Base-by-base conservation (phyloP, 805 yeast genomes). In the Teunomyces stri region DNA sequence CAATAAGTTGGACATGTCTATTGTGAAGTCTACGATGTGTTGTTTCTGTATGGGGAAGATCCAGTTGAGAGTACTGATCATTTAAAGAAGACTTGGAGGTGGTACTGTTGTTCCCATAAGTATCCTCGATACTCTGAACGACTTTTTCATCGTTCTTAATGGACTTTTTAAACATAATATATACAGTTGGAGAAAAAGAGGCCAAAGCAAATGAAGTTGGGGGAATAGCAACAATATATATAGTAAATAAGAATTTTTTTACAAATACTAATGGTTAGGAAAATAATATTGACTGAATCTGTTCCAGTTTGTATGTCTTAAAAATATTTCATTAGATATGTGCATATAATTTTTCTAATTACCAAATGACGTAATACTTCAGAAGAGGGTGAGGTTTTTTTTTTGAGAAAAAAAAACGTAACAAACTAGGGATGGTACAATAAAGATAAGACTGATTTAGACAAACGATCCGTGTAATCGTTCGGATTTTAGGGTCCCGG, bases 1-100 rank as follows among this genome's bases (percentile, higher is more conserved):
- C 86, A 51, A 88, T 82, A 45, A 88, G 72, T 58, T 87, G 89
- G 21, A 88, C 82, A 66, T 89, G 96, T 49, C 96, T 72, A 45
- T 82, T 80, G 50, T 74, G 68, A 46, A 87, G 69, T 25, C 74
- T 73, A 40, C 92, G 53, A 41, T 64, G 70, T 7, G 39, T 51
- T 29, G 49, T 46, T 37, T 47, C 53, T 7, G 48, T 37, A 7
- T 20, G 21, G 1, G 58, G 50, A 0, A 60, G 51, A 6, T 28
- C 33, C 47, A 31, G 30, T 22, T 6, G 18, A 5, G 42, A 30
- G 4, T 45, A 42, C 21, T 46, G 21, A 38, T 34, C 33, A 20
- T 34, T 29, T 13, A 46, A 7, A 13, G 49, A 46, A 12, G 30
- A n/a, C 5, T 42, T 35, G 28, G 49, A 36, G 16, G 49, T 27